Evolutionary conservation across 805 yeast species (phyloP), one percentile per base, ranked within the genome.

Genomic region (Debaryomyces maramus): DNA sequence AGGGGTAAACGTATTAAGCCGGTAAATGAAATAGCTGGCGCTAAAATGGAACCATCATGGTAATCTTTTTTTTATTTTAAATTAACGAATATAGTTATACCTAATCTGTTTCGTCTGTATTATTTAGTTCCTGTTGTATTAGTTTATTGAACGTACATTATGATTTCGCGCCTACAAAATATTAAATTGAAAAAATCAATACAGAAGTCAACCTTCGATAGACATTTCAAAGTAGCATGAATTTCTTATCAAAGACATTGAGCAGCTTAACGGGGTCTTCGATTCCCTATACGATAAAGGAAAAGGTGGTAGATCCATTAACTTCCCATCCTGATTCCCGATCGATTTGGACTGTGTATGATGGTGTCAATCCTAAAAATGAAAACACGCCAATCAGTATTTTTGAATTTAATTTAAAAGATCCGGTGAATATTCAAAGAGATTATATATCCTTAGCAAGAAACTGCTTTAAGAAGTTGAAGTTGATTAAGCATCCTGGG

Each of bases 401-500:
- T 11, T 87, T 88, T 55, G 83, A 77, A 51, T 83, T 80, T 51
- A 80, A 78, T 43, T 56, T 75, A 32, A 67, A 55, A 36, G 65
- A 71, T 36, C 65, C 73, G 6, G 51, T 51, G 15, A 61, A 58
- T 29, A 41, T 48, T 8, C 61, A 42, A 36, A 61, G 46, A 28
- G 47, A 55, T 14, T 48, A 46, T 29, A 61, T 51, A n/a, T 41
- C 43, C 11, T 47, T 67, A 32, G 75, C 73, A 3, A 53, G 60
- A 33, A 68, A 70, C 44, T 53, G 64, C 11, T 68, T 61, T 47
- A 60, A 55, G 31, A 68, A 77, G 53, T 64, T 78, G 46, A 78
- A 81, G 53, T 67, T 78, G 15, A 66, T 86, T 51, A 73, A 80
- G 41, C 65, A 83, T 10, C 96, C 96, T 0, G 89, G 90, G 0